phyloP scores from a whole-genome alignment of 1,139 yeast genomes.

The Kurtzmaniella natalensis region DNA sequence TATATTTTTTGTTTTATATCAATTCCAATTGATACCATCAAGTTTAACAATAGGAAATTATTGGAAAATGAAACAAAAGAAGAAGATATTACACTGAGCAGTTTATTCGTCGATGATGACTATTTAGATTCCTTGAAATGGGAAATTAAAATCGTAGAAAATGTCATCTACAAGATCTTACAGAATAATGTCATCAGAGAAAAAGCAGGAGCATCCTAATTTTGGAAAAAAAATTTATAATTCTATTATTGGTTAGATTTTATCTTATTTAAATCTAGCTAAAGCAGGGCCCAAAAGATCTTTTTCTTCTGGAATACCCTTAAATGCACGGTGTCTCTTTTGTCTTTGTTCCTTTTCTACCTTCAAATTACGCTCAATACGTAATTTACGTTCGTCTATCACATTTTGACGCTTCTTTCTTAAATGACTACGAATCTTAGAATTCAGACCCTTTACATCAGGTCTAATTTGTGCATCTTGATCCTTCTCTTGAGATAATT shows the following conservation, averaged over 20 bases:
- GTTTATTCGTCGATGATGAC: slow-evolving; percentile 13
- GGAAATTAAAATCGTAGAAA: slow-evolving; percentile 20
- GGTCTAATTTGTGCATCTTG: slow-evolving; percentile 48
- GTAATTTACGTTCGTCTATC: slow-evolving; percentile 79
- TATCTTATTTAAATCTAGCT: slow-evolving; percentile 44
- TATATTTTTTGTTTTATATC: too few species aligned
- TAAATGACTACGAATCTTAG: slow-evolving; percentile 73
- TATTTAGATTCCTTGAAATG: slow-evolving; percentile 17
- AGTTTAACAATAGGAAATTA: too few species aligned
- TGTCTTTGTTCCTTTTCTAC: slow-evolving; percentile 72
- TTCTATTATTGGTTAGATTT: too few species aligned
- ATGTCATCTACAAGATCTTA: slow-evolving; percentile 12
- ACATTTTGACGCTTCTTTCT: slow-evolving; percentile 86
- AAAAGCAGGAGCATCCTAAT: not conserved
- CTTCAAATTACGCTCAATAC: slow-evolving; percentile 73
- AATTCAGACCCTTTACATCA: slow-evolving; percentile 72
- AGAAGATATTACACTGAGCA: too few species aligned
- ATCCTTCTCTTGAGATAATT: slow-evolving; percentile 34
- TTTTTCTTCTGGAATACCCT: slow-evolving; percentile 50
- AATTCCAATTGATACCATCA: too few species aligned
- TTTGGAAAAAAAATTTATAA: too few species aligned
- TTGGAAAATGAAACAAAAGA: too few species aligned
- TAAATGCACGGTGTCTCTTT: slow-evolving; percentile 41
- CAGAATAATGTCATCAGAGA: too few species aligned
- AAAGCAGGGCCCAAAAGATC: slow-evolving; percentile 55